phyloP scores from a whole-genome alignment of 2,329 filamentous ascomycete genomes.

The Penicillium sclerotiorum region DNA sequence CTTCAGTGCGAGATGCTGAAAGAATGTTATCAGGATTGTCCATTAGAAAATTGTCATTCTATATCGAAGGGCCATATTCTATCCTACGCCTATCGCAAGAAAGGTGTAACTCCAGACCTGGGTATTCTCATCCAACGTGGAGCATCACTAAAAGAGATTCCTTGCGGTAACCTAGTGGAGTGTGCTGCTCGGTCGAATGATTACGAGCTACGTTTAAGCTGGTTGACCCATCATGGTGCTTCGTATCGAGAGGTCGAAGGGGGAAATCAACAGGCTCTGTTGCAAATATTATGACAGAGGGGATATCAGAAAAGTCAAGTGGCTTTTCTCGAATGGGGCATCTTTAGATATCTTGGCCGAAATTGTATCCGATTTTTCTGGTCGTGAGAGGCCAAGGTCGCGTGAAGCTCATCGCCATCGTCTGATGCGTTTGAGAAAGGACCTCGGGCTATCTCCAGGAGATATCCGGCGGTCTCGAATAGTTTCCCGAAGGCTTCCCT shows the following conservation, averaged over 20 bases:
- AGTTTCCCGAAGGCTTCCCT: no score
- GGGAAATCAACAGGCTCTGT: slow-evolving; percentile 10
- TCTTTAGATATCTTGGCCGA: slow-evolving; percentile 9
- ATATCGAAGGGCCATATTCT: slow-evolving; percentile 6
- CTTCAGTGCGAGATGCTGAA: not conserved
- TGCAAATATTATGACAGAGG: slow-evolving; percentile 3
- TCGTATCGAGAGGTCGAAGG: slow-evolving; percentile 7
- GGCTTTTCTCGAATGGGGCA: slow-evolving; percentile 8
- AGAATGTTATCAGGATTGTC: not conserved
- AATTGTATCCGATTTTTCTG: slow-evolving; percentile 4
- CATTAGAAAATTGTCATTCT: not conserved
- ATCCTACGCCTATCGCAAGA: slow-evolving; percentile 1
- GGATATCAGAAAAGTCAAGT: slow-evolving; percentile 5
- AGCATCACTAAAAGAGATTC: slow-evolving; percentile 5
- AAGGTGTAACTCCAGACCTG: not conserved
- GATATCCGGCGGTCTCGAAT: no score
- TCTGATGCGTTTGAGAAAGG: no score
- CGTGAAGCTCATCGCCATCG: not conserved
- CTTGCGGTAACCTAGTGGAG: slow-evolving; percentile 6
- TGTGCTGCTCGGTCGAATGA: slow-evolving; percentile 5
- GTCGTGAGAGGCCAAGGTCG: not conserved
- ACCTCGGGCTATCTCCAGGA: no score
- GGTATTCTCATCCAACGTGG: slow-evolving; percentile 2
- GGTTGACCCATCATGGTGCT: slow-evolving; percentile 12
- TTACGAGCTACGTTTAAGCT: slow-evolving; percentile 7